Base-by-base conservation (phyloP, 2,329 filamentous ascomycete species). In the Cytospora mali region DNA sequence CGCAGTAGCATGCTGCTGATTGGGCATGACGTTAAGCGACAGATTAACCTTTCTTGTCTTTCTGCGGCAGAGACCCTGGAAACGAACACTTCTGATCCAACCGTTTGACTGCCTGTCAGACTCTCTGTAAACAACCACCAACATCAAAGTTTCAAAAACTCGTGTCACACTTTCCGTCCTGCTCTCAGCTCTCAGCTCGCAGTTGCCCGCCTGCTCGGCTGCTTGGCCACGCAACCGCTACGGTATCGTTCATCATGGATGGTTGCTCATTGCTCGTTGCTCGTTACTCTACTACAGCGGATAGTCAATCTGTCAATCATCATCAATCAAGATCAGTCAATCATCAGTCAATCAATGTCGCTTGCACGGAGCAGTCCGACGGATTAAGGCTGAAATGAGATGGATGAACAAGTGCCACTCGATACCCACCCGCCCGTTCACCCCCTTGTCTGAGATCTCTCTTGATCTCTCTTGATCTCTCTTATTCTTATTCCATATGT, bases 11-110 rank as follows among this genome's bases (percentile, higher is more conserved):
- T 23, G 2, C 7, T 16, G 23, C 9, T 33, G 55, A 58, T 50
- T 58, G 55, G 46, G 28, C 42, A 13, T 50, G 55, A 27, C 42
- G 27, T 58, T 23, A 58, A 46, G 16, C 31, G 23, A 28, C 42
- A 46, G n/a, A 46, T 46, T 23, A 46, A 46, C 42, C 42, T 46
- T 46, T 33, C 14, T 13, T 33, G 31, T 13, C 31, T 9, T 9
- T 23, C 42, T 46, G 42, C 33, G 42, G 21, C 33, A 42, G n/a
- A 55, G 35, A 23, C 16, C 33, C 33, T 46, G 14, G 7, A 23
- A 23, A 46, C n/a, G 23, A 27, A 39, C 35, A 39, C 57, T 27
- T 60, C 50, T 48, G n/a, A 25, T 46, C 58, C 58, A 60, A 60
- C 35, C 50, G 21, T 35, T 35, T 5, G 9, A 23, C 9, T 23